A percentile compares a stretch with the other conserved stretches of the same genome.
phyloP scores from a whole-genome alignment of 2,329 filamentous ascomycete genomes.

The Lojkania enalia region DNA sequence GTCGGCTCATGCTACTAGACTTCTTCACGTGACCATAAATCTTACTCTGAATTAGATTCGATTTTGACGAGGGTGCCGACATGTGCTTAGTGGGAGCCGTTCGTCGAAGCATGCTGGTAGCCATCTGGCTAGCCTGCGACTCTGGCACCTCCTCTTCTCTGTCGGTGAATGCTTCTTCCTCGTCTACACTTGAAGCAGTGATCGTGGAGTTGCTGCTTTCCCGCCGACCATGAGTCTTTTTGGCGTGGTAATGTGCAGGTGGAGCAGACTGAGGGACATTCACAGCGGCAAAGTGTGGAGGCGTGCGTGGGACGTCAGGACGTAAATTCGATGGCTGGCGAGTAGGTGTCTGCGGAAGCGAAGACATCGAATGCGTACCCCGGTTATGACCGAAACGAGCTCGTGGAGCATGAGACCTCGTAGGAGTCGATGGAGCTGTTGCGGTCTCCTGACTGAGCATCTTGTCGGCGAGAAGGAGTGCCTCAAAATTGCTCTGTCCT shows the following conservation, averaged over 20 bases:
- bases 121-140: slow-evolving; percentile 77
- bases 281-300: slow-evolving; percentile 37
- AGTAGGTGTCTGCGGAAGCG: slow-evolving; percentile 75
- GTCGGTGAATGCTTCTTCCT: slow-evolving; percentile 58
- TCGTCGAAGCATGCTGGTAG: slow-evolving; percentile 72
- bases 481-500: slow-evolving; percentile 71
- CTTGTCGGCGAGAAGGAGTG: slow-evolving; percentile 72
- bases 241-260: slow-evolving; percentile 39
- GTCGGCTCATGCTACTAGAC: slow-evolving; percentile 42
- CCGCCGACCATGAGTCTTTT: slow-evolving; percentile 49
- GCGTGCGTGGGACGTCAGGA: slow-evolving; percentile 58
- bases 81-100: slow-evolving; percentile 48
- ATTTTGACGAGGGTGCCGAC: slow-evolving; percentile 39
- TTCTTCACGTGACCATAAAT: slow-evolving; percentile 66
- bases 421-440: slow-evolving; percentile 74
- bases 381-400: slow-evolving; percentile 67
- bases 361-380: slow-evolving; percentile 81
- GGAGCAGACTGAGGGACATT: slow-evolving; percentile 47
- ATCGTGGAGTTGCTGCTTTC: slow-evolving; percentile 70
- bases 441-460: slow-evolving; percentile 77
- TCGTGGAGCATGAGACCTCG: slow-evolving; percentile 54
- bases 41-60: slow-evolving; percentile 60
- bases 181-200: slow-evolving; percentile 46
- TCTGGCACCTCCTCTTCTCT: slow-evolving; percentile 68
- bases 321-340: slow-evolving; percentile 61